Evolutionary conservation across 129 eudicot species (phyloP), one percentile per base, ranked within the genome.

Genomic region (Chrysanthemum makinoi): DNA sequence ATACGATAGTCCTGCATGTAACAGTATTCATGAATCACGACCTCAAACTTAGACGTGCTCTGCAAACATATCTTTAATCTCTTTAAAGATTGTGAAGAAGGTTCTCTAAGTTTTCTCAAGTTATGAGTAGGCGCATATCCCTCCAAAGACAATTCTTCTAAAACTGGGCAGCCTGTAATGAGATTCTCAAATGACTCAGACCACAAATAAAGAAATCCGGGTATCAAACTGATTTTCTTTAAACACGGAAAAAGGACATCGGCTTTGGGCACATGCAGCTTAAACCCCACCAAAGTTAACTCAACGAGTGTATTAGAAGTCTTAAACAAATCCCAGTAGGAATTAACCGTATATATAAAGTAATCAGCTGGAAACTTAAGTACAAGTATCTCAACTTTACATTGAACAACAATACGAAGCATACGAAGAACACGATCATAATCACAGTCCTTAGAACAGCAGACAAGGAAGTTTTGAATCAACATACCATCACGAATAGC

Each of bases 131-230:
- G 47, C 22, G 1, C 1, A 7, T 43, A 65, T 62, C 76, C 62
- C 65, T 77, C 76, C 71, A 69, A 56, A 52, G 20, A 70, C 59
- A 77, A 22, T 15, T 70, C 76, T 63, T 77, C 59, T 5, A 77
- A 50, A 22, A 51, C 65, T 2, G 81, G 81, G 49, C 76, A 62
- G 6, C 76, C 76, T 0, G 71, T 20, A 15, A 77, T 20, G 65
- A 77, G 24, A 70, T 77, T 69, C 33, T 2, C 8, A 10, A 70
- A n/a, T 33, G 59, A 39, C 4, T 61, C 35, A 52, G 20, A 22
- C 0, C 72, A 33, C 6, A 9, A 5, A 62, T 62, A 62, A 6
- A 28, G 10, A 39, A 7, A 0, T 54, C 59, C 22, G 3, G 57
- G 63, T 18, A 70, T 12, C 53, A 77, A 20, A 39, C 52, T 44